Evolutionary conservation across 495 filamentous ascomycete genomes (phyloP).

Genomic region (Alectoria sarmentosa): DNA sequence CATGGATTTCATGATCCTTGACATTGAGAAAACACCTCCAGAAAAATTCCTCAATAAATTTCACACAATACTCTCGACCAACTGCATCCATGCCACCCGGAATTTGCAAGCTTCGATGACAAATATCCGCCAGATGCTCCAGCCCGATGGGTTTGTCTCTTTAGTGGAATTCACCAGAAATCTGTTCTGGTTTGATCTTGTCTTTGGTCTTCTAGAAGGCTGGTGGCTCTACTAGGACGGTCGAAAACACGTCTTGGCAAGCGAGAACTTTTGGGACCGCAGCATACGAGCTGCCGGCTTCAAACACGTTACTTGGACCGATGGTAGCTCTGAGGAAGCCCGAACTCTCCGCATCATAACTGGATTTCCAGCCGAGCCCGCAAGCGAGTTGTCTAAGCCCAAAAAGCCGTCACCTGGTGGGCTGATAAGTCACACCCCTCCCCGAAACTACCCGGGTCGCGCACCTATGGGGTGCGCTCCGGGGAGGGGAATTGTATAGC

Average conservation of each 20-base stretch:
- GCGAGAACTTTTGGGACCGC: conserved; percentile 31
- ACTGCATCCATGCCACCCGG: conserved; percentile 43
- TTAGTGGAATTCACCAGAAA: conserved; percentile 41
- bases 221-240: conserved; percentile 47
- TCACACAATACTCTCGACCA: conserved; percentile 40
- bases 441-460: no score
- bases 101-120: conserved; percentile 26
- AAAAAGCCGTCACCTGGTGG: no score
- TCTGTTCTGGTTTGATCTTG: conserved; percentile 37
- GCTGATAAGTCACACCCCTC: no score
- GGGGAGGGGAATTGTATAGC: no score
- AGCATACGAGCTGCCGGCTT: conserved; percentile 32
- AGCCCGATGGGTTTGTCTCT: conserved; percentile 37
- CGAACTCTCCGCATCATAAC: conserved; percentile 28
- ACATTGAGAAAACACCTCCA: conserved; percentile 37
- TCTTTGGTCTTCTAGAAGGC: conserved; percentile 44
- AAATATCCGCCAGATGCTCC: conserved; percentile 26
- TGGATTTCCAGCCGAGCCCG: no score
- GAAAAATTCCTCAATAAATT: conserved; percentile 26
- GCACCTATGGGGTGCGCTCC: no score
- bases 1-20: conserved; percentile 35
- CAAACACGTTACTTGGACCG: conserved; percentile 33
- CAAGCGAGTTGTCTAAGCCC: no score
- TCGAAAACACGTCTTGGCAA: conserved; percentile 33
- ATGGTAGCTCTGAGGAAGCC: conserved; percentile 26